Base-by-base conservation (phyloP, 2,329 filamentous ascomycete genomes). In the Colletotrichum liaoningense region DNA sequence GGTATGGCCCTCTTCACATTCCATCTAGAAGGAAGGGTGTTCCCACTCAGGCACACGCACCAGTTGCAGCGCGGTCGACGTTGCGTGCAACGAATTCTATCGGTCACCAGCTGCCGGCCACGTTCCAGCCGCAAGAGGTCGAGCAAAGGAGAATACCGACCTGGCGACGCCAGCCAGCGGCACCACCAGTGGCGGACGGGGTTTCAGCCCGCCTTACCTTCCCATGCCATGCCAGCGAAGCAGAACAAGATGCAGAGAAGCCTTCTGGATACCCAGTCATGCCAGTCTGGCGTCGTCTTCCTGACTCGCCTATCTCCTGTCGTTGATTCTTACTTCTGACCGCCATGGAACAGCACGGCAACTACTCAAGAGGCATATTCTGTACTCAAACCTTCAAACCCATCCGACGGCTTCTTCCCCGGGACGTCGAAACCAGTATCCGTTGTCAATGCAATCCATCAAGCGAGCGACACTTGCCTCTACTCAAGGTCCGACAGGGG, bases 391-490 rank as follows among this genome's bases (percentile, higher is more conserved):
- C 49, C 56, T 26, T 19, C 19, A 55, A 67, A n/a, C 64, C 46
- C 33, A 46, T 71, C 24, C 52, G 65, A 24, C 65, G 58, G 69
- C 38, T 46, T 65, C 35, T 46, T 71, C 35, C 55, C 60, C 55
- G 56, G 24, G 67, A 54, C 57, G 62, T 60, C 59, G 35, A 63
- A 55, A 66, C 52, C 60, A 66, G 35, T 59, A 71, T 62, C 49
- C 30, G 38, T 73, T 66, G 56, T 55, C 55, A 66, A 63, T 57
- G 19, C 19, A 49, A n/a, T 49, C 19, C 56, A 65, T 60, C 56
- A 71, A 65, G 65, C 60, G 60, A 66, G 67, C 70, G 70, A 73
- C 66, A 65, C 60, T 73, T 69, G 55, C 55, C 56, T 73, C 35
- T 30, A 30, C 63, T 72, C 54, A 54, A 60, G 60, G 67, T 49